Evolutionary conservation across 805 yeast species (phyloP).

Genomic region (Wickerhamiella spandovensis): DNA sequence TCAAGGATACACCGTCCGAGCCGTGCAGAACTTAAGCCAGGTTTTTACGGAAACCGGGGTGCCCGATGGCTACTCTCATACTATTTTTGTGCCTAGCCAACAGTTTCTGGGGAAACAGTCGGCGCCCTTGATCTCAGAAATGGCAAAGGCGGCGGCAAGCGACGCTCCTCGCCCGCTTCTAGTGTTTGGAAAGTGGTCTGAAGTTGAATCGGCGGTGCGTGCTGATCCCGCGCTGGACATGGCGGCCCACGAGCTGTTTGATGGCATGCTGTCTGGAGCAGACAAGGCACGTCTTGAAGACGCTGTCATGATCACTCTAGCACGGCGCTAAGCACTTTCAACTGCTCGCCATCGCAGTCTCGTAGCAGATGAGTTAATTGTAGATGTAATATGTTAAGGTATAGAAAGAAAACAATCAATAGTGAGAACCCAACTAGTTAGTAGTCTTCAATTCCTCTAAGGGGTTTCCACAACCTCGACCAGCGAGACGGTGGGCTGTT

Average conservation of each 20-base stretch:
- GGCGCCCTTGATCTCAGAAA: conserved; percentile 21
- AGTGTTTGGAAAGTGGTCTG: conserved; percentile 51
- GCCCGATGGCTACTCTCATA: conserved; percentile 55
- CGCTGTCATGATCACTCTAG: conserved; percentile 37
- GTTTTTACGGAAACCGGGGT: conserved; percentile 59
- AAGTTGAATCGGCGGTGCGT: conserved; percentile 40
- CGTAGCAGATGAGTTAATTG: too few relatives aligned
- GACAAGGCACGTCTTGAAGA: conserved; percentile 55
- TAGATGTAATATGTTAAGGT: background rate
- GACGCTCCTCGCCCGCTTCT: conserved; percentile 27
- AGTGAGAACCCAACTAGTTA: background rate
- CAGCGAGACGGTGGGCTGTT: conserved; percentile 1
- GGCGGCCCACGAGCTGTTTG: conserved; percentile 52
- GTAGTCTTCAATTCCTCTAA: background rate
- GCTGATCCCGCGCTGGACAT: conserved; percentile 38
- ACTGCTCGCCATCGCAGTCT: too few relatives aligned
- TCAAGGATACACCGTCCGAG: conserved; percentile 59
- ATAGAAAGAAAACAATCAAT: background rate
- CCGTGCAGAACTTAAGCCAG: conserved; percentile 45
- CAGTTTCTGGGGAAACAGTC: conserved; percentile 29
- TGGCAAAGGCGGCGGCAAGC: conserved; percentile 16
- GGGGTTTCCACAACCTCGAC: conserved; percentile 1
- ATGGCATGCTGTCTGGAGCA: conserved; percentile 43
- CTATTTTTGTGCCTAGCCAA: conserved; percentile 54
- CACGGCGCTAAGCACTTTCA: too few relatives aligned